Percentiles rank a stretch among this genome's conserved stretches.
Evolutionary conservation across 2,329 filamentous ascomycete genomes (phyloP).

Genomic region (Neofusicoccum laricinum): DNA sequence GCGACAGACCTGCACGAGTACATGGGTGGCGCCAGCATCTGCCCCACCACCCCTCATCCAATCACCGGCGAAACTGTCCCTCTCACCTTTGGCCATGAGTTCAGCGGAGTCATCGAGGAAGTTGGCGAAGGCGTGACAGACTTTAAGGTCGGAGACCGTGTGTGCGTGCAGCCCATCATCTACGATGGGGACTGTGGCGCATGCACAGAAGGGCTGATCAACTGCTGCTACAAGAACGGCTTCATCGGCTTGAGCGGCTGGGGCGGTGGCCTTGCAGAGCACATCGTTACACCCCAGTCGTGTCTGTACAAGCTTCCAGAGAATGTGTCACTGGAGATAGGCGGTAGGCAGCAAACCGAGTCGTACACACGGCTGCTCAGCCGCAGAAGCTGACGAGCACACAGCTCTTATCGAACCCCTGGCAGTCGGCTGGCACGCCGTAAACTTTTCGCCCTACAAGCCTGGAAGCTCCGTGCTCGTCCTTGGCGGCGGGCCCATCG

Average conservation of each 20-base stretch:
- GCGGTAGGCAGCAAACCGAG: conserved; percentile 26
- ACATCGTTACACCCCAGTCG: conserved; percentile 49
- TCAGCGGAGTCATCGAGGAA: conserved; percentile 52
- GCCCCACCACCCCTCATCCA: conserved; percentile 52
- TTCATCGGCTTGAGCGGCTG: conserved; percentile 54
- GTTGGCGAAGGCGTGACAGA: conserved; percentile 49
- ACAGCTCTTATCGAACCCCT: conserved; percentile 53
- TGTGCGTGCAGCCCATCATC: conserved; percentile 53
- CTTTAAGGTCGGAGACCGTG: conserved; percentile 49
- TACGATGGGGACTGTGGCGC: conserved; percentile 53
- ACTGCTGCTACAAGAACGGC: conserved; percentile 55
- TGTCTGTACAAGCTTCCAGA: conserved; percentile 49
- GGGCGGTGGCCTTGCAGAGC: conserved; percentile 53
- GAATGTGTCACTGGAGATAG: conserved; percentile 51
- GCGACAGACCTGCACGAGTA: conserved; percentile 46
- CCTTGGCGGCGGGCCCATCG: conserved; percentile 54
- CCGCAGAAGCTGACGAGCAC: not conserved
- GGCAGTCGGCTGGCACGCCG: conserved; percentile 56
- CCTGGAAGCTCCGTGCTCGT: conserved; percentile 47
- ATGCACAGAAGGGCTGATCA: conserved; percentile 51
- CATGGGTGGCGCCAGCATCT: conserved; percentile 47
- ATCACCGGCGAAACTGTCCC: conserved; percentile 53
- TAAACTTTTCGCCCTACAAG: conserved; percentile 50
- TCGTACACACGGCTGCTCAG: not conserved
- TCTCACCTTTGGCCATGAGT: conserved; percentile 55